These are phyloP conservation scores for Epichloe hybrida DNA, from an alignment of 2,329 filamentous ascomycete genomes.

Conservation along the genomic window DNA sequence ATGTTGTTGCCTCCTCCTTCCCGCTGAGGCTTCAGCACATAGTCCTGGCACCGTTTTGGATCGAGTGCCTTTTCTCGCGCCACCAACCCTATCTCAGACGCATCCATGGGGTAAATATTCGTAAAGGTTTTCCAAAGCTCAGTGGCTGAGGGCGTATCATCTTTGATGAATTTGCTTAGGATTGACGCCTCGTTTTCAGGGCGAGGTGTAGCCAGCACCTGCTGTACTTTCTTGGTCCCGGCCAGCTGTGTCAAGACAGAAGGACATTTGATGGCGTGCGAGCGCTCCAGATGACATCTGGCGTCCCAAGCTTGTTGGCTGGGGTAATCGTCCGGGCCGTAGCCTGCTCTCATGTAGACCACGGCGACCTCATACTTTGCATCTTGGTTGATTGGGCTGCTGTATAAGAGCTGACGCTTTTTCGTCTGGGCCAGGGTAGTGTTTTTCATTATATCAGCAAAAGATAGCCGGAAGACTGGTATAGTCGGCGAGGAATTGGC, in stretches of 20 bases:
- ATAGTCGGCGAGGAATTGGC: slow-evolving; percentile 31
- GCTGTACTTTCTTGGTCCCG: slow-evolving; percentile 93
- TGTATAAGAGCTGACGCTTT: slow-evolving; percentile 65
- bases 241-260: slow-evolving; percentile 83
- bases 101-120: slow-evolving; percentile 89
- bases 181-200: slow-evolving; percentile 42
- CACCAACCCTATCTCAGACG: slow-evolving; percentile 50
- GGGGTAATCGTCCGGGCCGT: slow-evolving; percentile 76
- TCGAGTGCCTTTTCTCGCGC: slow-evolving; percentile 67
- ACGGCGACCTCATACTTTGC: slow-evolving; percentile 73
- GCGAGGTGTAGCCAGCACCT: slow-evolving; percentile 73
- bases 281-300: slow-evolving; percentile 76
- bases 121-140: slow-evolving; percentile 71
- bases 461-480: slow-evolving; percentile 68
- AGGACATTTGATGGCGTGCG: slow-evolving; percentile 87
- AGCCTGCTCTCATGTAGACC: slow-evolving; percentile 82
- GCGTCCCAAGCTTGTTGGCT: slow-evolving; percentile 63
- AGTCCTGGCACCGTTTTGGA: slow-evolving; percentile 51
- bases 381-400: slow-evolving; percentile 53
- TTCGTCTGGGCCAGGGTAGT: slow-evolving; percentile 52
- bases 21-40: slow-evolving; percentile 91
- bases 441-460: slow-evolving; percentile 53
- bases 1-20: slow-evolving; percentile 96
- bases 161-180: slow-evolving; percentile 56
- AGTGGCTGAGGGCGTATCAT: slow-evolving; percentile 32